Base-by-base conservation (phyloP, 352 stramenopile genomes). In the Phytophthora ohioensis region DNA sequence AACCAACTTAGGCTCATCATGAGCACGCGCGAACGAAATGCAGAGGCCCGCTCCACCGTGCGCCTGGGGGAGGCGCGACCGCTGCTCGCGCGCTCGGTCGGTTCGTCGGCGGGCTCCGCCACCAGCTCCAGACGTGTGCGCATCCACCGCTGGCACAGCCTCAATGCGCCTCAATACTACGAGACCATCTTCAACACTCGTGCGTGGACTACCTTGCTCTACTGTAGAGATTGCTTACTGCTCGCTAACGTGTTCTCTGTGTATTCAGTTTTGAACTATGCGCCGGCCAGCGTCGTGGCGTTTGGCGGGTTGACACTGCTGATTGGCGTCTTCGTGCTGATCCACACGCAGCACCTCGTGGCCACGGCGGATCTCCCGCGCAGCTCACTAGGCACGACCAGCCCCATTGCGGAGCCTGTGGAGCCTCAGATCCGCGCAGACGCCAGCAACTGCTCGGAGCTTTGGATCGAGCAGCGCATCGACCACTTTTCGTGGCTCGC, bases 401-500 rank as follows among this genome's bases (percentile, higher is more conserved):
- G 36, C 2, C 59, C 68, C 5, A n/a, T 69, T 7, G 60, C 54
- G n/a, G 38, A 10, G 1, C 10, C 36, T 35, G 32, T 52, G 15
- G 11, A 38, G 9, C 55, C 48, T 34, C 68, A 36, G 4, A 57
- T 92, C 30, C 65, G 36, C 10, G 81, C 84, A 12, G 75, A 88
- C 55, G 69, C 83, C 15, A 78, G 72, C 49, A 95, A 96, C 75
- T 97, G 92, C 75, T 86, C 86, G 0, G 80, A 94, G 74, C 65
- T 81, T n/a, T 98, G 79, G 79, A 92, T 97, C 53, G 82, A 94
- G 48, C 93, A 98, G 67, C 81, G 79, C 8, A 78, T 98, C 21
- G 93, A 98, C 61, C 93, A 98, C 71, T 98, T 98, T 61, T 80
- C 87, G 52, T 93, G 84, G 75, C 77, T 88, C 3, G 45, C 67